A percentile compares a stretch with the other conserved stretches of the same genome.
Conservation (phyloP, 2,329 filamentous ascomycete genomes). For the Verticillium isaacii region DNA sequence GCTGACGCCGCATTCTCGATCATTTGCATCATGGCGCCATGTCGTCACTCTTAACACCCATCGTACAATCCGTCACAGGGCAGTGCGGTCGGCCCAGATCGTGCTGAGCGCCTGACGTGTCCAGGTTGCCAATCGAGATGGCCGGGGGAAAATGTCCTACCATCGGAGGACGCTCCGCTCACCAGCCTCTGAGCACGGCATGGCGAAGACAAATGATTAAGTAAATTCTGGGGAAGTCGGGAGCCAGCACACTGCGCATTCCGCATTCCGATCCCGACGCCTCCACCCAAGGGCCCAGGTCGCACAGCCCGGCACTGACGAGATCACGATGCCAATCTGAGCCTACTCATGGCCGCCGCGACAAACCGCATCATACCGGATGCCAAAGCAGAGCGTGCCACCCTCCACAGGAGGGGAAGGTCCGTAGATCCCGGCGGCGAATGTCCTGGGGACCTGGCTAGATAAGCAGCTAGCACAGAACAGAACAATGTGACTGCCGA, state of each 20-base stretch:
- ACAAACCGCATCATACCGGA: not conserved
- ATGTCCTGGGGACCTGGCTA: not conserved
- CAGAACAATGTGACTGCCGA: not conserved
- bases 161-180: not conserved
- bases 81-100: too few relatives aligned
- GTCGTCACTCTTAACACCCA: not conserved
- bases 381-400: not conserved
- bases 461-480: not conserved
- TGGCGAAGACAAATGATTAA: not conserved
- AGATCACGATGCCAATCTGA: not conserved
- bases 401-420: not conserved
- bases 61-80: not conserved
- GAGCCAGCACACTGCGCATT: not conserved
- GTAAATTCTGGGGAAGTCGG: not conserved
- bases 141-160: not conserved
- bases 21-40: not conserved
- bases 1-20: not conserved
- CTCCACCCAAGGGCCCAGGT: not conserved
- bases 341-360: not conserved
- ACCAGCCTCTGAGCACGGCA: not conserved
- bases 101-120: not conserved
- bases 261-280: not conserved
- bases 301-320: not conserved
- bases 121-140: not conserved
- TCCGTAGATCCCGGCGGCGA: not conserved